Evolutionary conservation across 2,329 filamentous ascomycete species (phyloP), one percentile per base, ranked within the genome.

Genomic region (Hymenotorrendiella dingleyae): DNA sequence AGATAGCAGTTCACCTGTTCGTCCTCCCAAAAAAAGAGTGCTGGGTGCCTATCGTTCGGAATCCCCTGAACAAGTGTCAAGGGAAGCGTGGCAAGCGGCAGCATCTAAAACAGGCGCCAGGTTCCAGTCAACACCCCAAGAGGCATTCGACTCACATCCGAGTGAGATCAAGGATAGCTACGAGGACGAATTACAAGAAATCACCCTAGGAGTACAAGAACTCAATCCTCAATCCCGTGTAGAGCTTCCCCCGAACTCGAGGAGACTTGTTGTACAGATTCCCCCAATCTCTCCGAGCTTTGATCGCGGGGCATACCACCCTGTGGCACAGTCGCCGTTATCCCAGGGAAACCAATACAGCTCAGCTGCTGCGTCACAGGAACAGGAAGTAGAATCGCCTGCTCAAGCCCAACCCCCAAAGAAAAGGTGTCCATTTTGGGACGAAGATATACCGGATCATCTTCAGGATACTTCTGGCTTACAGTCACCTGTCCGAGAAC

Each of bases 161-260:
- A 44, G 16, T 12, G 54, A 56, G 34, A 55, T 58, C 11, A 50
- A 49, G 26, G 54, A 58, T 46, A 54, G 47, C 22, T 56, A 55
- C 53, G 53, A 57, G 40, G 49, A 54, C 17, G 20, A 32, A 16
- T 29, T 14, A 36, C 5, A 8, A 11, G 20, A 19, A 27, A 14
- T 16, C 38, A n/a, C n/a, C n/a, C n/a, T n/a, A n/a, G n/a, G n/a
- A n/a, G n/a, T n/a, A n/a, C n/a, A n/a, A n/a, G n/a, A n/a, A n/a
- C n/a, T n/a, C n/a, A n/a, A n/a, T n/a, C n/a, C n/a, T n/a, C 8
- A 11, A 35, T 12, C 45, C 22, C 28, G 21, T 12, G 41, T 54
- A 20, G 47, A 53, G 30, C 44, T 56, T 36, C 32, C 32, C 6
- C 32, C 19, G 9, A 19, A 21, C 11, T 20, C 32, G 22, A 34